Conservation (phyloP, 208 protist species). For the Acanthamoeba lugdunensis region DNA sequence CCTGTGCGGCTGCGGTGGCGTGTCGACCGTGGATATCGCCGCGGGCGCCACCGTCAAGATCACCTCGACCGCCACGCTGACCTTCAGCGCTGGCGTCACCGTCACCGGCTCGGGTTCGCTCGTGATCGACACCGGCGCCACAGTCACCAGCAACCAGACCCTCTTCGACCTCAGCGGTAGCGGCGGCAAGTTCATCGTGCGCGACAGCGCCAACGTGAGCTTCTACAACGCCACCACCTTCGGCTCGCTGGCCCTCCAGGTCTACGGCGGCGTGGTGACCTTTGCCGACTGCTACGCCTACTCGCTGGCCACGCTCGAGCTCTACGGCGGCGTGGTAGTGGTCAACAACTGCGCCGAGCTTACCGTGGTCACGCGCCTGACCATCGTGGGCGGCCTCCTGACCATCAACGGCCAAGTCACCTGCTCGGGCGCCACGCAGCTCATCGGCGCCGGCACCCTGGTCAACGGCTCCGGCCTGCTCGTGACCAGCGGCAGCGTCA, state of each 20-base stretch:
- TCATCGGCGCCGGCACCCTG: slow-evolving; percentile 11
- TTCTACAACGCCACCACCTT: slow-evolving; percentile 17
- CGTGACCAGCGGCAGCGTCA: slow-evolving; percentile 23
- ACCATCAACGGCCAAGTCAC: background rate
- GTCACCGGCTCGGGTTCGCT: background rate
- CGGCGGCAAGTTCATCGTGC: slow-evolving; percentile 1
- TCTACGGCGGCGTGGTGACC: slow-evolving; percentile 33
- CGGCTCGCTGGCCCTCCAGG: background rate
- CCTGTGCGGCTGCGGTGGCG: background rate
- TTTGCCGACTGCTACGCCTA: slow-evolving; percentile 44
- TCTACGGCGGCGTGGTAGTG: slow-evolving; percentile 9
- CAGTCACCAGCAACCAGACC: background rate
- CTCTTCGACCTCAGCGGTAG: background rate
- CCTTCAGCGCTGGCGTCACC: background rate
- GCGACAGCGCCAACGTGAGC: slow-evolving; percentile 8
- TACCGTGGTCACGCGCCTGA: background rate
- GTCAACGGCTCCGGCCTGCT: slow-evolving; percentile 40
- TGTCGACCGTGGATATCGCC: background rate
- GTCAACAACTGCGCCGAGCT: slow-evolving; percentile 23
- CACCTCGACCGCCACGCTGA: background rate
- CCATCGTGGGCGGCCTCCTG: slow-evolving; percentile 20
- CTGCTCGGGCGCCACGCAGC: background rate
- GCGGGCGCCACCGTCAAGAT: background rate
- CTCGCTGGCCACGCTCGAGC: background rate
- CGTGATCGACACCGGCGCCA: background rate